A percentile compares a stretch with the other conserved stretches of the same genome.
phyloP scores from a whole-genome alignment of 768 basidiomycete species.

The Tylopilus sp. region DNA sequence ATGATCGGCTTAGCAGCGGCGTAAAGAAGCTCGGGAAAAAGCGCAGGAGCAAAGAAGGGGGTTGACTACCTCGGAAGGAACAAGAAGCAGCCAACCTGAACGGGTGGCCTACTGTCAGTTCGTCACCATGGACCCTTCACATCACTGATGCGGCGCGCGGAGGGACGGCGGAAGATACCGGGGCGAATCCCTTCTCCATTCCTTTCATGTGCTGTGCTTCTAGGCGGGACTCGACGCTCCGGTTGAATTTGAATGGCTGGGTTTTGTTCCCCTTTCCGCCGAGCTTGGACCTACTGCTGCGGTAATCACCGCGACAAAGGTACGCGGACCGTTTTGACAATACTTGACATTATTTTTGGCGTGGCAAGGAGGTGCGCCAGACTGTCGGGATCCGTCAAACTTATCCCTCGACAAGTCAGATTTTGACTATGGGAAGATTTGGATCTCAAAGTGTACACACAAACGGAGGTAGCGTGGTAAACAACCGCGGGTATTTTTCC shows the following conservation, averaged over 20 bases:
- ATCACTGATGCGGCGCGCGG: conserved; percentile 12
- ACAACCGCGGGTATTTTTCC: conserved; percentile 14
- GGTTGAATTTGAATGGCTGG: not conserved
- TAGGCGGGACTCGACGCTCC: conserved; percentile 1
- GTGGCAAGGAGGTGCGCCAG: conserved; percentile 1
- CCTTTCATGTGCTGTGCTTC: conserved; percentile 2
- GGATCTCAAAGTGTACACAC: conserved; percentile 10
- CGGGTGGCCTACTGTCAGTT: conserved; percentile 2
- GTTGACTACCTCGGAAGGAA: conserved; percentile 9
- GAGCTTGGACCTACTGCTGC: not conserved
- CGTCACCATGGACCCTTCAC: conserved; percentile 1
- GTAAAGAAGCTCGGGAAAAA: conserved; percentile 18
- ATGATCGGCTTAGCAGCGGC: conserved; percentile 26
- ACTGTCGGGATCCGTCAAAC: conserved; percentile 4
- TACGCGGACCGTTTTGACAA: conserved; percentile 14
- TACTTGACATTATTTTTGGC: conserved; percentile 1
- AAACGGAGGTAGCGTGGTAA: conserved; percentile 26
- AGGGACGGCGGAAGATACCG: conserved; percentile 22
- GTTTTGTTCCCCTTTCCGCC: conserved; percentile 5
- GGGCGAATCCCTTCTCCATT: not conserved
- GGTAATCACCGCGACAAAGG: conserved; percentile 13
- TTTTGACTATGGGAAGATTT: conserved; percentile 22
- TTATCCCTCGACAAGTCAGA: conserved; percentile 22
- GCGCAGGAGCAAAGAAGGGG: conserved; percentile 15
- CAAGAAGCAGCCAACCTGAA: conserved; percentile 5